Percentiles rank a stretch among this genome's conserved stretches.
phyloP scores from a whole-genome alignment of 1,139 yeast genomes.

The Geotrichum australiense region DNA sequence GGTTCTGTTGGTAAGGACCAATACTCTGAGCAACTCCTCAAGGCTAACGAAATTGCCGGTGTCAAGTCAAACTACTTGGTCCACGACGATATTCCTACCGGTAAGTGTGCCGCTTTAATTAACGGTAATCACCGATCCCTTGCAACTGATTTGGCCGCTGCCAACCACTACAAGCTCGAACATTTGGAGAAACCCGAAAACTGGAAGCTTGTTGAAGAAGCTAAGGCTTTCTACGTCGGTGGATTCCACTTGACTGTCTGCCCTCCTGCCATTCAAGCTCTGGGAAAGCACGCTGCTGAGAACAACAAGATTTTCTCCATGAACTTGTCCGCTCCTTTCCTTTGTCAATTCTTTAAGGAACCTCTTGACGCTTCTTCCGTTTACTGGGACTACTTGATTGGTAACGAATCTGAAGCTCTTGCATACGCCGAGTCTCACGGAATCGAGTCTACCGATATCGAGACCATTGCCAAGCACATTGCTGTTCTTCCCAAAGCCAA shows the following conservation, averaged over 20 bases:
- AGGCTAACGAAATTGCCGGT: constrained; percentile 85
- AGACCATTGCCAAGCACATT: constrained; percentile 72
- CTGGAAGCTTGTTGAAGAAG: constrained; percentile 80
- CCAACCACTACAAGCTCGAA: constrained; percentile 87
- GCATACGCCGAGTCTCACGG: constrained; percentile 85
- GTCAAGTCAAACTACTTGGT: constrained; percentile 80
- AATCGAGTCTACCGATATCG: constrained; percentile 53
- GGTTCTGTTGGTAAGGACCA: constrained; percentile 95
- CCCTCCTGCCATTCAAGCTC: constrained; percentile 82
- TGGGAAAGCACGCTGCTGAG: constrained; percentile 88
- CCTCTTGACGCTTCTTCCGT: constrained; percentile 75
- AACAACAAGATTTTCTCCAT: constrained; percentile 74
- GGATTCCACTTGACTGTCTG: constrained; percentile 98
- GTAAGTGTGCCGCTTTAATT: constrained; percentile 96
- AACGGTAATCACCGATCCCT: constrained; percentile 84
- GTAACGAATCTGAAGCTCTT: constrained; percentile 96
- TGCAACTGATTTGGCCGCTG: constrained; percentile 95
- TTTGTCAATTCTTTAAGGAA: constrained; percentile 91
- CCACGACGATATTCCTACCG: constrained; percentile 65
- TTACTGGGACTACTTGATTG: constrained; percentile 86
- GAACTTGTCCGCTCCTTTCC: constrained; percentile 95
- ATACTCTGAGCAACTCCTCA: constrained; percentile 70
- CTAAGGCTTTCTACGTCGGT: constrained; percentile 82
- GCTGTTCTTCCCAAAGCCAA: constrained; percentile 76
- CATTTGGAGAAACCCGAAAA: constrained; percentile 86